Conservation (phyloP, 805 yeast species). For the Metschnikowia cubensis region DNA sequence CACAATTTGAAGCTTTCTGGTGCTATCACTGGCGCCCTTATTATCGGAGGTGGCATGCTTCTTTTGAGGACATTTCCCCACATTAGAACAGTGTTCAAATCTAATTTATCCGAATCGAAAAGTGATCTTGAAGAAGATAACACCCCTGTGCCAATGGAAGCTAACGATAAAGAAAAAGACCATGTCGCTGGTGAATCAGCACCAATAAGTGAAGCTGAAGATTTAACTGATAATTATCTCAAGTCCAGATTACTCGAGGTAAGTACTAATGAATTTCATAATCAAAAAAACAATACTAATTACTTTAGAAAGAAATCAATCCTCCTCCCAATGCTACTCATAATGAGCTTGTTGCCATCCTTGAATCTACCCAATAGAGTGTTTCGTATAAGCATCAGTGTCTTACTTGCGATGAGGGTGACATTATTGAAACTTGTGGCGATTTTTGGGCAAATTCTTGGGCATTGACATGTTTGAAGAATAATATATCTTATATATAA, state of each 20-base stretch:
- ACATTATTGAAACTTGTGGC: not conserved
- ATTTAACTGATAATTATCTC: not conserved
- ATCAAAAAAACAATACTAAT: slow-evolving; percentile 28
- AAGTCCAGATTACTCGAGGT: slow-evolving; percentile 7
- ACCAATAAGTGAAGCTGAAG: not conserved
- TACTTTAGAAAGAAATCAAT: slow-evolving; percentile 41
- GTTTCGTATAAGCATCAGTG: slow-evolving; percentile 2
- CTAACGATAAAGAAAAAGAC: not conserved
- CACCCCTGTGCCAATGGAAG: slow-evolving; percentile 2
- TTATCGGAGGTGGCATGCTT: slow-evolving; percentile 41
- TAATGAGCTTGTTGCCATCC: slow-evolving; percentile 45
- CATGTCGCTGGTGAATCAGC: not conserved
- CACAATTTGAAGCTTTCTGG: slow-evolving; percentile 16
- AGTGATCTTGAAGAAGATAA: slow-evolving; percentile 8
- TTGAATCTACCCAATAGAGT: slow-evolving; percentile 36
- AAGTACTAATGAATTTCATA: slow-evolving; percentile 23
- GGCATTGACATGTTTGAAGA: not conserved
- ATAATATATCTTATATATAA: not conserved
- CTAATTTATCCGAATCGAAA: slow-evolving; percentile 14
- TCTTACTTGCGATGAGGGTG: slow-evolving; percentile 7
- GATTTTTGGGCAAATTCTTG: not conserved
- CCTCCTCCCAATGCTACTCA: slow-evolving; percentile 45
- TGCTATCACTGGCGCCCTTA: slow-evolving; percentile 39
- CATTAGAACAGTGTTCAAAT: slow-evolving; percentile 27
- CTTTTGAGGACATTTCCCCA: slow-evolving; percentile 51